Evolutionary conservation across 2,329 filamentous ascomycete species (phyloP).

Genomic region (Botrytis sinoallii): DNA sequence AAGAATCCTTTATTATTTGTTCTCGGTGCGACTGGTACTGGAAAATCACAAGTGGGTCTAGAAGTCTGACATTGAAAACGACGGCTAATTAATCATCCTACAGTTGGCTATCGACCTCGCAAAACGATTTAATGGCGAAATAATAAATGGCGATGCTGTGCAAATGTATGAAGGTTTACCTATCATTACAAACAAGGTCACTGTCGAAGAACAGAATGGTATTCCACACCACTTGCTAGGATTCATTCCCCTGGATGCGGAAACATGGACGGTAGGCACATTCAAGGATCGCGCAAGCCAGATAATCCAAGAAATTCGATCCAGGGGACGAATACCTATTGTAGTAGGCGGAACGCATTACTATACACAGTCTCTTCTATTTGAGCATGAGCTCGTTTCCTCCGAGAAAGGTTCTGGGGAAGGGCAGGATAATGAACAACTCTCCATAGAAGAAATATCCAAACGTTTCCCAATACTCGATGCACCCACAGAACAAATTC

Average conservation of each 20-base stretch:
- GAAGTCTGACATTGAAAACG: background rate
- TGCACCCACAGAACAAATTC: slow-evolving; percentile 66
- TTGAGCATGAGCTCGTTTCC: slow-evolving; percentile 65
- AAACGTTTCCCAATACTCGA: slow-evolving; percentile 67
- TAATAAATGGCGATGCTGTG: slow-evolving; percentile 98
- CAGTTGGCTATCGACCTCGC: slow-evolving; percentile 76
- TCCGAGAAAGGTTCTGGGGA: slow-evolving; percentile 32
- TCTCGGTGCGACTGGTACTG: slow-evolving; percentile 87
- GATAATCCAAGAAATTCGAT: slow-evolving; percentile 73
- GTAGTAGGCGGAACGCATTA: slow-evolving; percentile 95
- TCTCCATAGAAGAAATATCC: slow-evolving; percentile 39
- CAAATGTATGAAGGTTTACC: slow-evolving; percentile 91
- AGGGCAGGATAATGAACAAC: slow-evolving; percentile 31
- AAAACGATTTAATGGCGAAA: slow-evolving; percentile 77
- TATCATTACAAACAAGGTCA: slow-evolving; percentile 93
- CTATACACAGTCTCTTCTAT: slow-evolving; percentile 86
- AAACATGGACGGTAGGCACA: slow-evolving; percentile 77
- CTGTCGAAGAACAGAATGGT: slow-evolving; percentile 67
- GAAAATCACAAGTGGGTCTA: slow-evolving; percentile 74
- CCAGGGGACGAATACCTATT: slow-evolving; percentile 77
- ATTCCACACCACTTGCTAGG: slow-evolving; percentile 87
- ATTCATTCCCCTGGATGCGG: slow-evolving; percentile 69
- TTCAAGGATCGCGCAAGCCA: slow-evolving; percentile 69
- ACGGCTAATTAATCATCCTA: slow-evolving; percentile 22
- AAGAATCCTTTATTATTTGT: slow-evolving; percentile 70